Conservation (phyloP, 2,329 filamentous ascomycete species). For the Calycina marina region DNA sequence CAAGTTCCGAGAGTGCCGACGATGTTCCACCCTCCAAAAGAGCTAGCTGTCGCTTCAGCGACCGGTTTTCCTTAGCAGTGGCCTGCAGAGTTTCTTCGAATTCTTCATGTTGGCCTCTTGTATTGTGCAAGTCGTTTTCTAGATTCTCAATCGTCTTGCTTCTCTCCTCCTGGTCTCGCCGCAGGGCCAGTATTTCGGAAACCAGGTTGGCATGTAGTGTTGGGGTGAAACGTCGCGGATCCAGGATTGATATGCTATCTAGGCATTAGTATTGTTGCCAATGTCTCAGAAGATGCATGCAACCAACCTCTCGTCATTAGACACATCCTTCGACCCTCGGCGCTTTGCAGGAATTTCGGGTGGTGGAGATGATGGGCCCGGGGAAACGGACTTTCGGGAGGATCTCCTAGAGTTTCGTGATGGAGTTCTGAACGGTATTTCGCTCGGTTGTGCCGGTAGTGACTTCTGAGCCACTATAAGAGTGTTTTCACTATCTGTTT, state of each 20-base stretch:
- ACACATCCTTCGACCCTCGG: slow-evolving; percentile 41
- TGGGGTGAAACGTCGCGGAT: slow-evolving; percentile 86
- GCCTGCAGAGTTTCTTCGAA: slow-evolving; percentile 46
- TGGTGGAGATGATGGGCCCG: slow-evolving; percentile 47
- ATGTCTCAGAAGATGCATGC: not conserved
- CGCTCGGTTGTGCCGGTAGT: slow-evolving; percentile 55
- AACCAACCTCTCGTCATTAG: slow-evolving; percentile 41
- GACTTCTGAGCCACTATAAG: slow-evolving; percentile 40
- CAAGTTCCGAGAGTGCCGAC: slow-evolving; percentile 70
- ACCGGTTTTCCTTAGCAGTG: slow-evolving; percentile 61
- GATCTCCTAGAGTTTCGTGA: slow-evolving; percentile 52
- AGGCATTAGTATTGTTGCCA: slow-evolving; percentile 8
- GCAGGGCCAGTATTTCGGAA: slow-evolving; percentile 77
- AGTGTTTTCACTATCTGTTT: slow-evolving; percentile 48
- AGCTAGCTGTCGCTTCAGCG: slow-evolving; percentile 71
- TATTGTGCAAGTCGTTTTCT: slow-evolving; percentile 57
- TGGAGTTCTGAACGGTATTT: slow-evolving; percentile 58
- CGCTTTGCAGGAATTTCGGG: slow-evolving; percentile 34
- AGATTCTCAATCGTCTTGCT: slow-evolving; percentile 72
- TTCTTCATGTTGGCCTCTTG: slow-evolving; percentile 60
- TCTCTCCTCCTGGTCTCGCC: slow-evolving; percentile 84
- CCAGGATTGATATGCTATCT: slow-evolving; percentile 46
- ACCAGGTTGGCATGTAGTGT: slow-evolving; percentile 90
- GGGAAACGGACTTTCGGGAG: slow-evolving; percentile 52
- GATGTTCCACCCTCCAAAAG: slow-evolving; percentile 78